Base-by-base conservation (phyloP, 305 asterid genomes). In the Withania somnifera region DNA sequence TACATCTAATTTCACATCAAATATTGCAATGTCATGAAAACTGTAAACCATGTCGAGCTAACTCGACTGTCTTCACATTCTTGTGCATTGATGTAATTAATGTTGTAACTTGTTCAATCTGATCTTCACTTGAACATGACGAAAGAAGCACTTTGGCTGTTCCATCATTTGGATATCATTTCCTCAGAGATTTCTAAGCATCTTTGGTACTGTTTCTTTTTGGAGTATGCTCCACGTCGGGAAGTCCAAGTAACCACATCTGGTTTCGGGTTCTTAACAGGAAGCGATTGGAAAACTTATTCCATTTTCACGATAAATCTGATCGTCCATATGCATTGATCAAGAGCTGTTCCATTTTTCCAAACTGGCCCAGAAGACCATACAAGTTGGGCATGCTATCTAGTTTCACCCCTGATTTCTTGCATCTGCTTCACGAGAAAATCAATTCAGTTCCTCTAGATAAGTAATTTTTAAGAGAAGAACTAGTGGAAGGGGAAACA, bases 91-190 rank as follows among this genome's bases (percentile, higher is more conserved):
- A 89, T 88, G 95, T 90, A 67, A 95, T 85, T 28, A 95, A 90
- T 85, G 80, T 83, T 4, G 97, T 91, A 38, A 95, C 90, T 83
- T 95, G 98, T 87, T 93, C 90, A 82, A 95, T 85, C 89, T 95
- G 92, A 28, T 91, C 89, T 34, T 93, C 94, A 64, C 84, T 86
- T 14, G 92, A 93, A 76, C 97, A 95, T 68, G 97, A 85, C 30
- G 93, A 86, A 4, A 94, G 94, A 56, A 95, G 84, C 66, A 95
- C 98, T 86, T 86, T 92, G 17, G 94, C 98, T 69, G 98, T 95
- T 82, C 95, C 95, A 5, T 91, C 98, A 84, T 95, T 98, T 7
- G 98, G 98, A 86, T 86, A 87, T 91, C 98, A 95, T 95, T 69
- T 93, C 95, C 82, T 95, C 98, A 19, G 93, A 93, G n/a, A 93